Evolutionary conservation across 2,329 filamentous ascomycete genomes (phyloP), one percentile per base, ranked within the genome.

Genomic region (Albifimbria verrucaria): DNA sequence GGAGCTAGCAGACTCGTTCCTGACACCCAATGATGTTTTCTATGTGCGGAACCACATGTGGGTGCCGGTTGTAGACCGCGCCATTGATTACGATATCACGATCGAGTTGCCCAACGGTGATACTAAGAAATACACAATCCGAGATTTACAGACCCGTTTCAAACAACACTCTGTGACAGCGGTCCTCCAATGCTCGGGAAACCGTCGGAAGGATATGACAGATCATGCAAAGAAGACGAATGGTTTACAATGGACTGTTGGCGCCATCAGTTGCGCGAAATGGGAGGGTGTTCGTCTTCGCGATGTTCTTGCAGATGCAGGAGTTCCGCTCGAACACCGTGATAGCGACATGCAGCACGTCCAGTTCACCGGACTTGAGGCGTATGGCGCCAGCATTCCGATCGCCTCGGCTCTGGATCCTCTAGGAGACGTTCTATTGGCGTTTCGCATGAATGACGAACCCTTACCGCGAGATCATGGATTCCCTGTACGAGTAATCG

Each of bases 1-100:
- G 20, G 68, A 67, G n/a, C 64, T 79, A 9, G 62, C 66, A 20
- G 62, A 68, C 15, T 79, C 76, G 59, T 96, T 96, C 66, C 75
- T 97, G 36, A 97, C 92, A 1, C 90, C 87, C 41, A 88, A 91
- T 11, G 88, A 96, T 61, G 76, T 97, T 1, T 94, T 96, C 72
- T 97, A 95, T 68, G 92, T 97, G 7, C 79, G 92, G 32, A 97
- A 96, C 64, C 92, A 97, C 74, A 92, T 92, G 12, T 76, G 85
- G 0, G 92, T 96, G 7, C 76, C 76, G 0, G 62, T 67, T 6
- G 55, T 73, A 1, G 61, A 65, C 21, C 61, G 68, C 39, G 24
- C 66, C 6, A 65, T 68, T 9, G 48, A 66, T 3, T 70, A 77
- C 51, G 62, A 56, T 17, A 62, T 78, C 49, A 71, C 67, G 4